Percentiles rank a stretch among this genome's conserved stretches.
Evolutionary conservation across 495 filamentous ascomycete species (phyloP).

Genomic region (Trichoderma asperelloides): DNA sequence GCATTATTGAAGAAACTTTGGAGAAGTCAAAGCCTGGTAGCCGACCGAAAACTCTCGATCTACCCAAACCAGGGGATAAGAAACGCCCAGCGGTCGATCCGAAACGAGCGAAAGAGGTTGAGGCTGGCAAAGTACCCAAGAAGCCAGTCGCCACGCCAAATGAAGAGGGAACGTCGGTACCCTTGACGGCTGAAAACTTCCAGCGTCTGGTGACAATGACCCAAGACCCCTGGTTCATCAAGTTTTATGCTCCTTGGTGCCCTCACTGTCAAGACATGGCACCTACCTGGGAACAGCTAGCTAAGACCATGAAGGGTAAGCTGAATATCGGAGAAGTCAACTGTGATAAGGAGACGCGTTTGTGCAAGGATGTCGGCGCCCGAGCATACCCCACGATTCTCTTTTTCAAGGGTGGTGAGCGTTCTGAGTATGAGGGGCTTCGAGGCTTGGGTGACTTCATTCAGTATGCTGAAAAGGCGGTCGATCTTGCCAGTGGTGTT

Average conservation of each 20-base stretch:
- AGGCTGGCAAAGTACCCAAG: slow-evolving; percentile 13
- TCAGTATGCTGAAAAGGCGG: slow-evolving; percentile 74
- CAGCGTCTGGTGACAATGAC: slow-evolving; percentile 77
- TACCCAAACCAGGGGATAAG: slow-evolving; percentile 32
- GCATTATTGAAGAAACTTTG: slow-evolving; percentile 66
- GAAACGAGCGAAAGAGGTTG: slow-evolving; percentile 5
- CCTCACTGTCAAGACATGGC: slow-evolving; percentile 87
- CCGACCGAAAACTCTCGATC: slow-evolving; percentile 44
- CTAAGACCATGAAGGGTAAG: slow-evolving; percentile 74
- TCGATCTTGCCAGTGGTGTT: slow-evolving; percentile 67
- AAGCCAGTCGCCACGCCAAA: slow-evolving; percentile 55
- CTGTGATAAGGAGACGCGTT: slow-evolving; percentile 70
- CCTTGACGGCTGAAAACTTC: slow-evolving; percentile 78
- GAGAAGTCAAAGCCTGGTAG: slow-evolving; percentile 74
- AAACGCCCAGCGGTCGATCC: slow-evolving; percentile 9
- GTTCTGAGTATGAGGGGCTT: slow-evolving; percentile 86
- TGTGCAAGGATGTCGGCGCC: slow-evolving; percentile 83
- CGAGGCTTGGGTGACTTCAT: slow-evolving; percentile 88
- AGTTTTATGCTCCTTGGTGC: slow-evolving; percentile 98
- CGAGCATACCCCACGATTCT: slow-evolving; percentile 78
- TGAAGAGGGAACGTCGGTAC: slow-evolving; percentile 59
- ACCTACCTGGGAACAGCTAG: slow-evolving; percentile 82
- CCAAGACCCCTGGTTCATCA: slow-evolving; percentile 92
- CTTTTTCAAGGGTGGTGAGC: slow-evolving; percentile 87
- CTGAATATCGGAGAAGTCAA: slow-evolving; percentile 96